These are phyloP conservation scores for Torulaspora quercuum DNA, from an alignment of 805 yeast genomes.

Conservation along the genomic window DNA sequence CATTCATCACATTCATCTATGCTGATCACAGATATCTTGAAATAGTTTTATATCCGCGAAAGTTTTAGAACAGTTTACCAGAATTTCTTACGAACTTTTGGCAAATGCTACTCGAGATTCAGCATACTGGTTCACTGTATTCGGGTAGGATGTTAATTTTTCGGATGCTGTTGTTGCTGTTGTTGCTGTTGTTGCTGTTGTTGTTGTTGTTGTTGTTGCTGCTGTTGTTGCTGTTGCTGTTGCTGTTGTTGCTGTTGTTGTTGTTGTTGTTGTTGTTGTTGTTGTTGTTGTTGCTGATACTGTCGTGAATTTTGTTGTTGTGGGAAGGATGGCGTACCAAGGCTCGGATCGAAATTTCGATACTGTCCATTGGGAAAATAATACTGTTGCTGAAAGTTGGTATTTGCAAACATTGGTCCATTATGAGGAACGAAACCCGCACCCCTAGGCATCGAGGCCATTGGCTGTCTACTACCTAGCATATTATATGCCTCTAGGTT, in stretches of 20 bases:
- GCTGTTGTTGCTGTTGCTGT: conserved; percentile 15
- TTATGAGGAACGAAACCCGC: conserved; percentile 1
- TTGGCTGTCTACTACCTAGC: conserved; percentile 4
- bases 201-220: conserved; percentile 10
- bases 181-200: conserved; percentile 8
- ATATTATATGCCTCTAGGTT: conserved; percentile 4
- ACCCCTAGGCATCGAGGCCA: conserved; percentile 1
- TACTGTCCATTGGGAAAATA: neutral
- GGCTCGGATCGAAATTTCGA: neutral
- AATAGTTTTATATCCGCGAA: no score
- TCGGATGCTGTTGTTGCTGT: conserved; percentile 3
- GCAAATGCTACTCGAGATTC: no score
- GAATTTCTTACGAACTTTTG: no score
- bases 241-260: conserved; percentile 16
- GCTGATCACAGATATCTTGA: no score
- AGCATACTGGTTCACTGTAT: no score
- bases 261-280: conserved; percentile 22
- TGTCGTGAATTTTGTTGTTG: conserved; percentile 16
- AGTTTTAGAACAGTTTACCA: no score
- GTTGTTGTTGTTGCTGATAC: conserved; percentile 27
- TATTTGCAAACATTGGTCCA: neutral
- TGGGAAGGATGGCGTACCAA: conserved; percentile 1
- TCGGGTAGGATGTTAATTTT: no score
- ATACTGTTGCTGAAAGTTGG: no score
- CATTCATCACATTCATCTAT: no score